These are phyloP conservation scores for Plantago lanceolata DNA, from an alignment of 305 asterid species.

Conservation along the genomic window DNA sequence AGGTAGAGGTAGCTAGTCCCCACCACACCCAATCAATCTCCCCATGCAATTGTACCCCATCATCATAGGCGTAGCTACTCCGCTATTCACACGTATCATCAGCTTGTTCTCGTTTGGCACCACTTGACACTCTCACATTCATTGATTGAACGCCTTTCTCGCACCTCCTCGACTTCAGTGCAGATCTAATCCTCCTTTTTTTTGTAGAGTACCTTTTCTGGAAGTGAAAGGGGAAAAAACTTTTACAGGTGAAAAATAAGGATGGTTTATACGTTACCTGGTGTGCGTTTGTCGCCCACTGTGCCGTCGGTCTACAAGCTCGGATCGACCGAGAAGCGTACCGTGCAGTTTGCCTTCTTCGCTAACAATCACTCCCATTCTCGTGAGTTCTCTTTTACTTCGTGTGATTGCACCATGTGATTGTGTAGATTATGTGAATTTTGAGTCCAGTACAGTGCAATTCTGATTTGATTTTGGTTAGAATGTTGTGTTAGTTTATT, in stretches of 20 bases:
- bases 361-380: slow-evolving; percentile 35
- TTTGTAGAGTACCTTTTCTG: neutral
- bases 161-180: slow-evolving; percentile 38
- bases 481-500: neutral
- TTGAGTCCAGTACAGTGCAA: neutral
- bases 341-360: slow-evolving; percentile 29
- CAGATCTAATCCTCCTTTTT: slow-evolving; percentile 31
- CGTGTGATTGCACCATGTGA: too few species aligned
- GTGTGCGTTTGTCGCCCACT: slow-evolving; percentile 43
- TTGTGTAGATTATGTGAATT: neutral
- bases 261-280: slow-evolving; percentile 57
- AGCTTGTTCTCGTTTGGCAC: slow-evolving; percentile 30
- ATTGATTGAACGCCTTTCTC: neutral
- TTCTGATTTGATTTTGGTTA: neutral
- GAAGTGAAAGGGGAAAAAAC: slow-evolving; percentile 1
- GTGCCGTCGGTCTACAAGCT: slow-evolving; percentile 43
- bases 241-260: neutral
- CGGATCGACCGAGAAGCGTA: slow-evolving; percentile 38
- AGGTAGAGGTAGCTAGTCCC: slow-evolving; percentile 29
- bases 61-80: neutral
- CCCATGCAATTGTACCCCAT: slow-evolving; percentile 33
- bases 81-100: slow-evolving; percentile 36
- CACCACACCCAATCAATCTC: slow-evolving; percentile 28
- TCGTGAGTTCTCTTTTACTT: slow-evolving; percentile 33
- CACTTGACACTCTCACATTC: neutral